These are phyloP conservation scores for Quercus ilex DNA, from an alignment of 306 rosid genomes.

Conservation along the genomic window DNA sequence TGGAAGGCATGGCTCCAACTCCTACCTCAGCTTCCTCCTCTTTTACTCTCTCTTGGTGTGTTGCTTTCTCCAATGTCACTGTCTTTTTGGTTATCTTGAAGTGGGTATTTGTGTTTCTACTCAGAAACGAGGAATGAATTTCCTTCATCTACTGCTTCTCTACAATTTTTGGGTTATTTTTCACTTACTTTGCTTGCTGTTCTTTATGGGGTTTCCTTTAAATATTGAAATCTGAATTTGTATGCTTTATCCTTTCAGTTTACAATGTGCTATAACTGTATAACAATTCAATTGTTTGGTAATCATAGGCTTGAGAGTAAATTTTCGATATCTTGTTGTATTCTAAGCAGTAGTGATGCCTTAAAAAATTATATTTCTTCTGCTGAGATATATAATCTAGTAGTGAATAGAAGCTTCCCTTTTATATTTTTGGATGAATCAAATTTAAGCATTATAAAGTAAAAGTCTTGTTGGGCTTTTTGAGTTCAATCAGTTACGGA, in stretches of 20 bases:
- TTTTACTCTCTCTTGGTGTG: conserved; percentile 69
- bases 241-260: not conserved
- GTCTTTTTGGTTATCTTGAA: not conserved
- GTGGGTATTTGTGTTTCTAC: conserved; percentile 24
- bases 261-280: not conserved
- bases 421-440: not conserved
- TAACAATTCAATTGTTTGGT: not conserved
- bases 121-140: conserved; percentile 72
- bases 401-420: not conserved
- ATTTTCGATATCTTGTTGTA: not conserved
- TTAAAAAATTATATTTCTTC: not conserved
- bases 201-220: not conserved
- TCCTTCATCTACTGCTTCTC: not conserved
- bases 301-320: not conserved
- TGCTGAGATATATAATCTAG: not conserved
- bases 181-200: not conserved
- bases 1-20: conserved; percentile 83
- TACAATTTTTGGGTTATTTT: not conserved
- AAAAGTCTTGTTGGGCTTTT: not conserved
- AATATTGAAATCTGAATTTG: not conserved
- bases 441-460: not conserved
- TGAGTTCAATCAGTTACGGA: not conserved
- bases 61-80: not conserved
- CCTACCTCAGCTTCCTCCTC: conserved; percentile 82
- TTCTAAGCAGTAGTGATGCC: not conserved